A percentile compares a stretch with the other conserved stretches of the same genome.
phyloP scores from a whole-genome alignment of 1,284 basidiomycete species.

The Golubevia pallescens region DNA sequence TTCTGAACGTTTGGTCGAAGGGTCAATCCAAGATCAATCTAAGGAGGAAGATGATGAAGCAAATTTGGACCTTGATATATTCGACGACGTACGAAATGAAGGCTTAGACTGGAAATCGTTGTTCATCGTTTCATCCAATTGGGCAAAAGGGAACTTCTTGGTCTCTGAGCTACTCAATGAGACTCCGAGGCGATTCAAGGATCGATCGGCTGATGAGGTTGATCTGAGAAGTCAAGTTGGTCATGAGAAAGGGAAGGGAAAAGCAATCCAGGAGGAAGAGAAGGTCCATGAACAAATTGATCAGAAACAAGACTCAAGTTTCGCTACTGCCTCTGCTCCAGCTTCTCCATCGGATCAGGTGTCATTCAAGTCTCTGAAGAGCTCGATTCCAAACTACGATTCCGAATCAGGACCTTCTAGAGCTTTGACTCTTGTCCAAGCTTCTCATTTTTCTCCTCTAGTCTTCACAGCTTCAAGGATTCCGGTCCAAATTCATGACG shows the following conservation, averaged over 20 bases:
- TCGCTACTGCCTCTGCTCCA: too few species aligned
- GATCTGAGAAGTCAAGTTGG: neutral
- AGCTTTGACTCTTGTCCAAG: too few species aligned
- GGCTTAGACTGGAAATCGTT: slow-evolving; percentile 29
- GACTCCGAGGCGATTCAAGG: too few species aligned
- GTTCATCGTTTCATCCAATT: slow-evolving; percentile 28
- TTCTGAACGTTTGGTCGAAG: neutral
- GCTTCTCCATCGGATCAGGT: too few species aligned
- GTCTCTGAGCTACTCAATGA: slow-evolving; percentile 15
- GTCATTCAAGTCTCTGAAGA: too few species aligned
- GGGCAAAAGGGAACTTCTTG: slow-evolving; percentile 27
- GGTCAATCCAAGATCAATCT: neutral
- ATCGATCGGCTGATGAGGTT: neutral
- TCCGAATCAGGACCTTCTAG: too few species aligned
- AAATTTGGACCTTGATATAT: neutral
- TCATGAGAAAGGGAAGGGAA: neutral
- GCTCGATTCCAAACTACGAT: too few species aligned
- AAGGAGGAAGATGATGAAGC: neutral
- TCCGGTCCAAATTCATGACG: too few species aligned
- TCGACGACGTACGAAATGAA: slow-evolving; percentile 8
- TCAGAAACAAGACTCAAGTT: slow-evolving; percentile 15
- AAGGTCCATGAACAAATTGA: slow-evolving; percentile 15
- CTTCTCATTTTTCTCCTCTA: too few species aligned
- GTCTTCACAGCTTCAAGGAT: too few species aligned
- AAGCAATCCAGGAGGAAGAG: neutral